Conservation (phyloP, 345 rosid genomes). For the Microthlaspi erraticum region DNA sequence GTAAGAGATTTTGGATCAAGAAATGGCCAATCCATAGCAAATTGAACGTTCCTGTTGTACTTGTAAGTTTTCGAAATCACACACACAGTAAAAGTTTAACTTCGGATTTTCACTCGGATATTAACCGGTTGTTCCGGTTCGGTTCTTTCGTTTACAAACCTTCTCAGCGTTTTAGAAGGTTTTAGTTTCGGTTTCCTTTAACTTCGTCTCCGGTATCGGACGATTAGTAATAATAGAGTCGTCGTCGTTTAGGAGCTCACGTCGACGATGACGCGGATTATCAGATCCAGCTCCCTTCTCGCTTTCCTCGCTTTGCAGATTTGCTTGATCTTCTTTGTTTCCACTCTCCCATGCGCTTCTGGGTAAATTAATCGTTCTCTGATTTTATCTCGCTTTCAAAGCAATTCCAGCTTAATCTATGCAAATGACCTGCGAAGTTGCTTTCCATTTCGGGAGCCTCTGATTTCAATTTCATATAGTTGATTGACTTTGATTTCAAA, state of each 20-base stretch:
- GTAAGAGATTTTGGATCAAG: no score
- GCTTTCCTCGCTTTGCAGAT: conserved; percentile 39
- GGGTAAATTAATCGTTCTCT: conserved; percentile 43
- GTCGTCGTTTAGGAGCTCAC: neutral
- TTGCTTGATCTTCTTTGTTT: conserved; percentile 40
- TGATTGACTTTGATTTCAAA: neutral
- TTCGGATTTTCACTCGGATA: no score
- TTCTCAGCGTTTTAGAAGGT: neutral
- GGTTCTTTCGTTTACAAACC: neutral
- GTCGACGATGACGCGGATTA: conserved; percentile 45
- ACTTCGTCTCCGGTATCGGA: neutral
- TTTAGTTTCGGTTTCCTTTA: neutral
- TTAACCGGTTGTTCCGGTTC: no score
- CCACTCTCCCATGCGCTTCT: conserved; percentile 48
- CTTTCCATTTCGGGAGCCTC: neutral
- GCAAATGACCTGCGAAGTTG: neutral
- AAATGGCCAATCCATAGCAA: no score
- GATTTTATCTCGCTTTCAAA: neutral
- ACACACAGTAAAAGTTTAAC: no score
- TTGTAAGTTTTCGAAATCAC: no score
- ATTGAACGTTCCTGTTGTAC: no score
- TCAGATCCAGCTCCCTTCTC: conserved; percentile 45
- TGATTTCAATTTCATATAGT: conserved; percentile 13
- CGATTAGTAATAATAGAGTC: conserved; percentile 6
- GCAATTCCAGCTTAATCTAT: no score